These are phyloP conservation scores for Ceratocystis eucalypticola DNA, from an alignment of 2,329 filamentous ascomycete genomes.

Conservation along the genomic window DNA sequence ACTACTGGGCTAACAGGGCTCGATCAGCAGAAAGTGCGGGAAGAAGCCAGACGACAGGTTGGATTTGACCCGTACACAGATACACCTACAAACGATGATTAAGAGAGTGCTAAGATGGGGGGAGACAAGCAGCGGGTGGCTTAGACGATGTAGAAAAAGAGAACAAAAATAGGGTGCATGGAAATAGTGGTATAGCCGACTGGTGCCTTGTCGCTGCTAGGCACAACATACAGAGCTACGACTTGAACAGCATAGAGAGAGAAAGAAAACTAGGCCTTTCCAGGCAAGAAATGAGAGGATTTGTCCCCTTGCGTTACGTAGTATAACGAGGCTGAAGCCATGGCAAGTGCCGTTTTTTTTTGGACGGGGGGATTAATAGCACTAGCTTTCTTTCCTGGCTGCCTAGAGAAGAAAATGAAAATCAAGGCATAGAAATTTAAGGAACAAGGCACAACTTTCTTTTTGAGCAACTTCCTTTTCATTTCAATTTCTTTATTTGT, in stretches of 20 bases:
- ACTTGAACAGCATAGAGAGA: not conserved
- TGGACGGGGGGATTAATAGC: not conserved
- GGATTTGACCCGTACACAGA: conserved; percentile 46
- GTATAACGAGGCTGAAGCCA: not conserved
- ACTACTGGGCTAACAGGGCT: conserved; percentile 38
- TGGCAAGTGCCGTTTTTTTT: not conserved
- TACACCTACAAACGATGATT: conserved; percentile 22
- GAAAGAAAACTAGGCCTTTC: not conserved
- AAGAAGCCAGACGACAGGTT: conserved; percentile 36
- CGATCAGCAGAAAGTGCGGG: conserved; percentile 32
- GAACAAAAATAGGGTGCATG: not conserved
- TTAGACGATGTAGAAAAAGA: not conserved
- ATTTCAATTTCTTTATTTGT: not conserved
- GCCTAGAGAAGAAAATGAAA: not conserved
- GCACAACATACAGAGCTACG: too few relatives aligned
- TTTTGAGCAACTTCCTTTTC: not conserved
- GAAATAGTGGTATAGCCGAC: not conserved
- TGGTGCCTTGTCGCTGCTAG: not conserved
- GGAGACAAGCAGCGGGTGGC: not conserved
- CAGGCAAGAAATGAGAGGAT: not conserved
- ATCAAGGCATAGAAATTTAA: not conserved
- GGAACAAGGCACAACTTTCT: not conserved
- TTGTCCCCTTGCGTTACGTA: not conserved
- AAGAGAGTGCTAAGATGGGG: not conserved
- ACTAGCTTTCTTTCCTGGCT: not conserved